phyloP scores from a whole-genome alignment of 2,329 filamentous ascomycete genomes.

The Trichoderma sp. region DNA sequence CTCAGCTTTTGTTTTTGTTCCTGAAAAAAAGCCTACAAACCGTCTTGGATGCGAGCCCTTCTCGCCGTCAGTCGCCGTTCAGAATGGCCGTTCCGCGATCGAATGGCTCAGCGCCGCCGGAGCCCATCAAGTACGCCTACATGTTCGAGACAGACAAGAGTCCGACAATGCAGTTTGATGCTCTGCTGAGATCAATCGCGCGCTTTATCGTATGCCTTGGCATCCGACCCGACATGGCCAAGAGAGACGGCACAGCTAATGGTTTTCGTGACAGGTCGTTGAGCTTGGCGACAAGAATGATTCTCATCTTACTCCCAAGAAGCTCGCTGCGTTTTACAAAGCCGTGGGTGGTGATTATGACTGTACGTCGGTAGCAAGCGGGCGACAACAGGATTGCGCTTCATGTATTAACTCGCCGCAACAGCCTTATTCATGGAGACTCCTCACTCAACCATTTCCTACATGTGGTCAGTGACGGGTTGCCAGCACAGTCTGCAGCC shows the following conservation, averaged over 20 bases:
- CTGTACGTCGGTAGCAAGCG: constrained; percentile 39
- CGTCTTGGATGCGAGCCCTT: constrained; percentile 16
- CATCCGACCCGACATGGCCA: background rate
- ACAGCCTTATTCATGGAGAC: constrained; percentile 74
- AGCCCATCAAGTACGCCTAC: constrained; percentile 55
- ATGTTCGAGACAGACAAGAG: constrained; percentile 68
- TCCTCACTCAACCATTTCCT: constrained; percentile 72
- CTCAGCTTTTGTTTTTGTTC: background rate
- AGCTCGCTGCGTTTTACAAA: constrained; percentile 75
- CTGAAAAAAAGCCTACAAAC: background rate
- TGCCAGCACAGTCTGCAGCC: constrained; percentile 87
- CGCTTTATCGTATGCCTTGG: constrained; percentile 62
- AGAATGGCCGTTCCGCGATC: constrained; percentile 27
- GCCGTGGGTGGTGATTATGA: constrained; percentile 74
- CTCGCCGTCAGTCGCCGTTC: constrained; percentile 4
- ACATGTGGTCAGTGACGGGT: constrained; percentile 87
- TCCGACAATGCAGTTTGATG: constrained; percentile 64
- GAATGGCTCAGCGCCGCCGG: constrained; percentile 26
- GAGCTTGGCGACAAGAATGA: constrained; percentile 58
- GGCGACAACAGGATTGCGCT: background rate
- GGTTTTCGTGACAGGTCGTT: constrained; percentile 43
- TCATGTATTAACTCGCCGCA: constrained; percentile 9
- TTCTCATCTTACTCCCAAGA: constrained; percentile 58
- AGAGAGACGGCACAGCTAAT: constrained; percentile 22
- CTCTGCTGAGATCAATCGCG: constrained; percentile 66